Evolutionary conservation across 208 protist species (phyloP).

Genomic region (Endotrypanum monterogeii): DNA sequence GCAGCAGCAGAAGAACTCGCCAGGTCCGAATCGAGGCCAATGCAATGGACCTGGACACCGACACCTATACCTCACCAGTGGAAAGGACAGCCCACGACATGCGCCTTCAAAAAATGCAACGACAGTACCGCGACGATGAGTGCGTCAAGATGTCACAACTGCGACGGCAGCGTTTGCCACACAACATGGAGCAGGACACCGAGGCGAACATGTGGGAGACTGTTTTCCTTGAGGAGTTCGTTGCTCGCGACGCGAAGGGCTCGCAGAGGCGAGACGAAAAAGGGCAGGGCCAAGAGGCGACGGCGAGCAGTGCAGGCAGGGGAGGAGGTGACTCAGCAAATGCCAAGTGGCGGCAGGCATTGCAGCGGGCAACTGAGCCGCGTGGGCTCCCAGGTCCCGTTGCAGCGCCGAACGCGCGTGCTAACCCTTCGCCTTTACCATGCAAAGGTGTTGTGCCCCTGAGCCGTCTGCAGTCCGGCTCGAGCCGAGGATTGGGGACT

Average conservation of each 20-base stretch:
- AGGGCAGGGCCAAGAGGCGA: background rate
- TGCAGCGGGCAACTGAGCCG: conserved; percentile 20
- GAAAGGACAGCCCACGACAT: background rate
- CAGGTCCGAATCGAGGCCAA: conserved; percentile 25
- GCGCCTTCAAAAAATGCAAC: conserved; percentile 14
- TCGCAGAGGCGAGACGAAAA: background rate
- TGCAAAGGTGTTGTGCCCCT: background rate
- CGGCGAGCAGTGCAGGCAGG: background rate
- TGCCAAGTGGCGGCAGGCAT: conserved; percentile 20
- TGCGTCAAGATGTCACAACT: conserved; percentile 19
- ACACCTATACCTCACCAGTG: background rate
- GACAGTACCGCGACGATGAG: conserved; percentile 24
- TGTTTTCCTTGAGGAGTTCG: no score
- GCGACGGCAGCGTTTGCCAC: conserved; percentile 1
- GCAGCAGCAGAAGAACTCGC: background rate
- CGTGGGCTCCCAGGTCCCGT: background rate
- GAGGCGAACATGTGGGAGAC: background rate
- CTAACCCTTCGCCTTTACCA: background rate
- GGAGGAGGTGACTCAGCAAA: conserved; percentile 6
- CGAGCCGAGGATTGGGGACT: background rate
- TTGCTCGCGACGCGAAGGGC: no score
- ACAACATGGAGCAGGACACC: conserved; percentile 6
- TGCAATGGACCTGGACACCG: conserved; percentile 12
- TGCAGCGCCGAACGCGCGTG: background rate
- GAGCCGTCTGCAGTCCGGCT: background rate